Percentiles rank a stretch among this genome's conserved stretches.
Conservation (phyloP, 2,329 filamentous ascomycete genomes). For the Mollisiaceae sp. region DNA sequence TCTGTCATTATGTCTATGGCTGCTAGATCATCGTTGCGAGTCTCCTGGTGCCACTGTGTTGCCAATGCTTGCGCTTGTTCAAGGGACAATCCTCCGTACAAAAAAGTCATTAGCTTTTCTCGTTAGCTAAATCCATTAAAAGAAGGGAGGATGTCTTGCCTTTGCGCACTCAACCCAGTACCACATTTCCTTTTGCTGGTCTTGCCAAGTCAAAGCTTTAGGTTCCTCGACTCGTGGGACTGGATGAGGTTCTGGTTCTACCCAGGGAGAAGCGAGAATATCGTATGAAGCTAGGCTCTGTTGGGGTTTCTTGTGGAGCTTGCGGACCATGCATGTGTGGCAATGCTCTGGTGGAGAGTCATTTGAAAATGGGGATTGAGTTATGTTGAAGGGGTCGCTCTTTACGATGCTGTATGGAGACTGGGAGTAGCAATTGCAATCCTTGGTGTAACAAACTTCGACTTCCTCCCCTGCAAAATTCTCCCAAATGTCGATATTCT, state of each 20-base stretch:
- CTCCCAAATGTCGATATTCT: neutral
- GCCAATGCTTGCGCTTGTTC: neutral
- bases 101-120: neutral
- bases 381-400: too few species aligned
- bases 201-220: neutral
- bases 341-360: too few species aligned
- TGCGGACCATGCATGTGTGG: too few species aligned
- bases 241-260: neutral
- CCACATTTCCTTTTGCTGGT: neutral
- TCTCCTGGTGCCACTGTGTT: neutral
- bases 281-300: too few species aligned
- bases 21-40: neutral
- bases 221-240: neutral
- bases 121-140: neutral
- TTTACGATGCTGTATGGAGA: too few species aligned
- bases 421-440: neutral
- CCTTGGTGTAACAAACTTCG: neutral
- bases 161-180: neutral
- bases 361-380: too few species aligned
- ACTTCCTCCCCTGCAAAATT: neutral
- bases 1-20: neutral
- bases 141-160: neutral
- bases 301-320: too few species aligned
- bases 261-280: too few species aligned
- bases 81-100: neutral